These are phyloP conservation scores for Alternaria sp. DNA, from an alignment of 2,329 filamentous ascomycete genomes.

Conservation along the genomic window DNA sequence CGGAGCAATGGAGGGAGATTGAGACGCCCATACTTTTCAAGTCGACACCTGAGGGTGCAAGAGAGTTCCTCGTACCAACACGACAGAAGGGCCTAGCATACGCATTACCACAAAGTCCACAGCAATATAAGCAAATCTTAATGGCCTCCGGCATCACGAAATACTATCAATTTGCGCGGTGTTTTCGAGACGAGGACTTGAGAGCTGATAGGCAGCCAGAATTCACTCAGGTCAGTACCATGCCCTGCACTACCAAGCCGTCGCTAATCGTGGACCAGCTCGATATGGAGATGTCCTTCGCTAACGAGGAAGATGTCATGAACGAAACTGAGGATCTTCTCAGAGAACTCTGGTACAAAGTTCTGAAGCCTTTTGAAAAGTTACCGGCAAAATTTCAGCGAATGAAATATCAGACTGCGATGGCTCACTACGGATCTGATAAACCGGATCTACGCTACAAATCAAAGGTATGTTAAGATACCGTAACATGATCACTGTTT, in stretches of 20 bases:
- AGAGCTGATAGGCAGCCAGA: slow-evolving; percentile 94
- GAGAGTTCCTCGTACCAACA: slow-evolving; percentile 94
- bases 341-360: slow-evolving; percentile 61
- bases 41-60: slow-evolving; percentile 92
- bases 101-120: slow-evolving; percentile 92
- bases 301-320: slow-evolving; percentile 76
- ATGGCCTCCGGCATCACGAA: slow-evolving; percentile 86
- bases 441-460: slow-evolving; percentile 89
- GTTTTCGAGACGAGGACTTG: slow-evolving; percentile 94
- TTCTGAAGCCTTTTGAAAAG: slow-evolving; percentile 54
- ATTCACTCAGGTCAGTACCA: slow-evolving; percentile 78
- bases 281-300: slow-evolving; percentile 94
- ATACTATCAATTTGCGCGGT: slow-evolving; percentile 94
- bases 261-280: slow-evolving; percentile 61
- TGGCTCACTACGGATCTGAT: slow-evolving; percentile 83
- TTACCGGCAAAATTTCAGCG: slow-evolving; percentile 62
- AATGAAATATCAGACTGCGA: slow-evolving; percentile 78
- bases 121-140: slow-evolving; percentile 98
- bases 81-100: slow-evolving; percentile 80
- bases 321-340: slow-evolving; percentile 63
- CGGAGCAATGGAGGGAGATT: slow-evolving; percentile 73
- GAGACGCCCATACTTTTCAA: slow-evolving; percentile 97
- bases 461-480: slow-evolving; percentile 60
- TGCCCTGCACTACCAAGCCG: background rate
- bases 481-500: background rate